Base-by-base conservation (phyloP, 179 eudicot species). In the Silene noctiflora region DNA sequence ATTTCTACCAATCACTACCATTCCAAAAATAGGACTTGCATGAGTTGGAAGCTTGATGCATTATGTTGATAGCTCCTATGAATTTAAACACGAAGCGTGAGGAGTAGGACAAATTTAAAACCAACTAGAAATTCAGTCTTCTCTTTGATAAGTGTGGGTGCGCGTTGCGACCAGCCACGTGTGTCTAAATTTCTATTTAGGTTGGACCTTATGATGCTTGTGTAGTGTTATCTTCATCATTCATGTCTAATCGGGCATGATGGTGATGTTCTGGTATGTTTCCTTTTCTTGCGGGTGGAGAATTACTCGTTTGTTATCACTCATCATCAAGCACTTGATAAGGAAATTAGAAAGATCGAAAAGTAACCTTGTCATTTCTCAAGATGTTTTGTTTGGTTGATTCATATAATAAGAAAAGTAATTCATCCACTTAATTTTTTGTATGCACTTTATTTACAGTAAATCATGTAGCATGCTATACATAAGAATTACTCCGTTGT, bases 41-140 rank as follows among this genome's bases (percentile, higher is more conserved):
- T 65, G 33, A 25, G 65, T 59, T 35, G 53, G 56, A 72, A 55
- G 61, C 42, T 71, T 20, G 13, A 70, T 46, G 25, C 16, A 67
- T 69, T 59, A 59, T 59, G 77, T 42, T 48, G 19, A 27, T 44
- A 24, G 20, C 63, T 14, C 31, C 59, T 31, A 48, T 39, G 62
- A 35, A 39, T 77, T 62, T 44, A 10, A 70, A 63, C 51, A 61
- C 24, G 0, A 44, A 27, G 31, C 31, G 48, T 61, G 20, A 58
- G 55, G 1, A 39, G 56, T 25, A 22, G 69, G 67, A 59, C 21
- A 24, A 69, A 27, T 77, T 29, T 67, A 73, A 17, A 33, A 51
- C n/a, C 1, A 44, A 1, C 20, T 68, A 19, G 25, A 35, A 39
- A 19, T 7, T 21, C 13, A 69, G 59, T 4, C 58, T 69, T 19